phyloP scores from a whole-genome alignment of 257 asterid species.

The Solanum pennellii region DNA sequence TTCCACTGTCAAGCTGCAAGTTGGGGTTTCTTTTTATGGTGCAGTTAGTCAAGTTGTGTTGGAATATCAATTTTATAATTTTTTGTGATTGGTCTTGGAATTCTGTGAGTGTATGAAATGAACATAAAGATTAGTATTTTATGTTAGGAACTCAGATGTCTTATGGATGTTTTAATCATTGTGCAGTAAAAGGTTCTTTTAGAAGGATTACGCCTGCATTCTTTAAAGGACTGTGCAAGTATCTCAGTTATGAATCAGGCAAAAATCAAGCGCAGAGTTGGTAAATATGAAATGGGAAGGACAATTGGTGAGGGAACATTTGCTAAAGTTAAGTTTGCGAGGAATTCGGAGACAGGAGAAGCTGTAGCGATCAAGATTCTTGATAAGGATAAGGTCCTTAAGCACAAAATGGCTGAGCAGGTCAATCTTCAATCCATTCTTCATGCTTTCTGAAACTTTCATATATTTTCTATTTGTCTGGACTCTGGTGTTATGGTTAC shows the following conservation, averaged over 20 bases:
- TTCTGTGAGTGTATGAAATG: background rate
- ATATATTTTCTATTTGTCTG: background rate
- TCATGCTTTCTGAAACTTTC: background rate
- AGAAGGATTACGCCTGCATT: background rate
- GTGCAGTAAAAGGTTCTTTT: conserved; percentile 18
- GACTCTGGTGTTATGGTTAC: background rate
- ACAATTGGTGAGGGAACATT: conserved; percentile 94
- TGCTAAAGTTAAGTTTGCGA: conserved; percentile 86
- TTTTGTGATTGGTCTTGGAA: background rate
- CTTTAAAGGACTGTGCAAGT: background rate
- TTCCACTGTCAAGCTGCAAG: background rate
- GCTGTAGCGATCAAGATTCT: conserved; percentile 79
- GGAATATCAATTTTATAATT: background rate
- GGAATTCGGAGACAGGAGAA: conserved; percentile 70
- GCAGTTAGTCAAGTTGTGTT: background rate
- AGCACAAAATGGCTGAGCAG: conserved; percentile 96
- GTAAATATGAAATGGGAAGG: conserved; percentile 87
- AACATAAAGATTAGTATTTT: background rate
- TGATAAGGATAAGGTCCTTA: conserved; percentile 87
- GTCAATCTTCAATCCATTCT: conserved; percentile 16
- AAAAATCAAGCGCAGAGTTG: conserved; percentile 59
- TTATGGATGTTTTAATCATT: background rate
- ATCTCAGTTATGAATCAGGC: conserved; percentile 44
- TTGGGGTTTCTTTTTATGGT: background rate
- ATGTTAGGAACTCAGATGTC: background rate